phyloP scores from a whole-genome alignment of 2,329 filamentous ascomycete genomes.

The Tolypocladium amazonense region DNA sequence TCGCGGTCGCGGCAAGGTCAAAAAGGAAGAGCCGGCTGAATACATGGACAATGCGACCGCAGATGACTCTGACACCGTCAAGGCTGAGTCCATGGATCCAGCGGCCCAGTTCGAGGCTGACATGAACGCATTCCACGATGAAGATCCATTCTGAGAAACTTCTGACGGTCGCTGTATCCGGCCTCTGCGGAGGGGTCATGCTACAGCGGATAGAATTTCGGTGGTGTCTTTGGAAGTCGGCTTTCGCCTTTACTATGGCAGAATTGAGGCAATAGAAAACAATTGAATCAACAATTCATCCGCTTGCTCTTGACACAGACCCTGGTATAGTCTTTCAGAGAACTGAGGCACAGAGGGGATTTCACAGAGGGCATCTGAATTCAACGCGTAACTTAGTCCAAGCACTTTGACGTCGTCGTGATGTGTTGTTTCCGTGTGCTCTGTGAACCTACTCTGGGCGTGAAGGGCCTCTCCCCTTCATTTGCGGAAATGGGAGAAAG shows the following conservation, averaged over 20 bases:
- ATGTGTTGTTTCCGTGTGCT: neutral
- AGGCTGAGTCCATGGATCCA: conserved; percentile 6
- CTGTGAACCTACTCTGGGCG: neutral
- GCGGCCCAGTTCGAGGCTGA: conserved; percentile 10
- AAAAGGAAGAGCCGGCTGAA: conserved; percentile 10
- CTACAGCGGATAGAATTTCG: neutral
- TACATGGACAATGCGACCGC: conserved; percentile 8
- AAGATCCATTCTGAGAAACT: conserved; percentile 6
- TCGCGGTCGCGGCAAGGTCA: conserved; percentile 9
- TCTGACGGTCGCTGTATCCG: neutral
- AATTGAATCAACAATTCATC: neutral
- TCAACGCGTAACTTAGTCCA: no score
- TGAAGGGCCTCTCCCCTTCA: neutral
- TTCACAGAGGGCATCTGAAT: neutral
- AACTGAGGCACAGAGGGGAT: neutral
- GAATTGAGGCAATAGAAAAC: neutral
- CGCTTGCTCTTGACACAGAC: neutral
- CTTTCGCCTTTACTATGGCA: neutral
- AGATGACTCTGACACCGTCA: conserved; percentile 8
- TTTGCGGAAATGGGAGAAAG: neutral
- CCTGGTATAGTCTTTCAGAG: neutral
- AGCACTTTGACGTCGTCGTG: neutral
- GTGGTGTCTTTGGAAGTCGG: neutral
- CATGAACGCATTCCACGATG: conserved; percentile 1
- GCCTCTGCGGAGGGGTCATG: neutral